Evolutionary conservation across 1,284 basidiomycete species (phyloP).

Genomic region (Rhodotorula sp.): DNA sequence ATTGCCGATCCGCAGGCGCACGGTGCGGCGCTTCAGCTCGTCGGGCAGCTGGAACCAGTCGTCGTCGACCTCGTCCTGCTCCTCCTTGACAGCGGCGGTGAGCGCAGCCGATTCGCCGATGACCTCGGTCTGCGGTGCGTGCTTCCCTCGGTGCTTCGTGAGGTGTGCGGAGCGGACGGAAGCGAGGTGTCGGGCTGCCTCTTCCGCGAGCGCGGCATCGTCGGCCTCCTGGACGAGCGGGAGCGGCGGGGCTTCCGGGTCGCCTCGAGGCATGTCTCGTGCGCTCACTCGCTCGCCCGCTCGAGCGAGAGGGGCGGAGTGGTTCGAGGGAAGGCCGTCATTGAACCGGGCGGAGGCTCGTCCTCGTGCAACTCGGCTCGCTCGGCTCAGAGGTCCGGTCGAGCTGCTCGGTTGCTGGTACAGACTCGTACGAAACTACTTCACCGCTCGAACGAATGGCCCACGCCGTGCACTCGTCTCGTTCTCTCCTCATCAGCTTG

Average conservation of each 20-base stretch:
- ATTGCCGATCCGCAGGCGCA: constrained; percentile 11
- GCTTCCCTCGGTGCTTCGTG: neutral
- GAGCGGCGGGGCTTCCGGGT: neutral
- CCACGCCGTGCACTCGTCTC: neutral
- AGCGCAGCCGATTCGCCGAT: neutral
- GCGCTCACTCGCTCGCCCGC: neutral
- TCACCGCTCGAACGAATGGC: neutral
- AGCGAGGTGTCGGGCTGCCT: neutral
- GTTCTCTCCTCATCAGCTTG: neutral
- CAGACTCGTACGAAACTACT: neutral
- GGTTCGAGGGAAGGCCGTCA: neutral
- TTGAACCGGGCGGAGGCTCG: neutral
- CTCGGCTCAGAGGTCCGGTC: neutral
- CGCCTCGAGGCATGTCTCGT: too few species aligned
- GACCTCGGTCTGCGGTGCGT: neutral
- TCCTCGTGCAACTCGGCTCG: neutral
- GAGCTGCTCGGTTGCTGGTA: neutral
- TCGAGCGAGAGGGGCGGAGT: neutral
- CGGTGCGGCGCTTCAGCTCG: neutral
- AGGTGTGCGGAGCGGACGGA: neutral
- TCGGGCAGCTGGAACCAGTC: constrained; percentile 7
- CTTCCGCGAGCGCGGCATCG: neutral
- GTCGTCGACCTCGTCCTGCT: constrained; percentile 24
- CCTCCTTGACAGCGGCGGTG: too few species aligned
- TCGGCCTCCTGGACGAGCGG: neutral